Base-by-base conservation (phyloP, 139 green algal genomes). In the Coelastrella sp. region DNA sequence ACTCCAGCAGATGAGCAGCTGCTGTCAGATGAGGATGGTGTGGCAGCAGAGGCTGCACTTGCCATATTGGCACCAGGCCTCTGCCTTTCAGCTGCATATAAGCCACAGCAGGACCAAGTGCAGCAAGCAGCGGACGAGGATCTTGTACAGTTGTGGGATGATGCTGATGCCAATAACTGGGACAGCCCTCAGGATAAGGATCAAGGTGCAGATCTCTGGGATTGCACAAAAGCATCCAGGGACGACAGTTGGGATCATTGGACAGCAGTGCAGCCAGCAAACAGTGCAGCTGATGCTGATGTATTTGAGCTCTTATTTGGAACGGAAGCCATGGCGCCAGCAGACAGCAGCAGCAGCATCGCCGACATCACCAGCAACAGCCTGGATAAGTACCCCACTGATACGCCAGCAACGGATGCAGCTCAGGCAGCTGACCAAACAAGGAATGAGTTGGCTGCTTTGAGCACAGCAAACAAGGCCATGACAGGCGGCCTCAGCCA, bases 251-350 rank as follows among this genome's bases (percentile, higher is more conserved):
- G 11, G 11, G 68, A 75, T 7, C 11, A 22, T 8, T 75, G 68
- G 68, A n/a, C 27, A 83, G 10, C 7, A n/a, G 11, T 11, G 76
- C 76, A 66, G 81, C 10, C 0, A 87, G n/a, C 20, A 27, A 10
- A 15, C 58, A 74, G 11, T 8, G 20, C 25, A 87, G 82, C 8
- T n/a, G 61, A 17, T 65, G 65, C 27, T 49, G 60, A 87, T 75
- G 59, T 59, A 19, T 75, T 87, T 87, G 82, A 78, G 24, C 63
- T 87, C 12, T 25, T 87, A 10, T 87, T 87, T 78, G 82, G 61
- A 61, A 8, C 8, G n/a, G 49, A 35, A 14, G 35, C 35, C 8
- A 19, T 60, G 78, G 12, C n/a, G 56, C 7, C 58, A 19, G 7
- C 57, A 70, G 79, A 65, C 35, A 35, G 79, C 79, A 49, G 10